Evolutionary conservation across 306 rosid species (phyloP).

Genomic region (Quercus robur): DNA sequence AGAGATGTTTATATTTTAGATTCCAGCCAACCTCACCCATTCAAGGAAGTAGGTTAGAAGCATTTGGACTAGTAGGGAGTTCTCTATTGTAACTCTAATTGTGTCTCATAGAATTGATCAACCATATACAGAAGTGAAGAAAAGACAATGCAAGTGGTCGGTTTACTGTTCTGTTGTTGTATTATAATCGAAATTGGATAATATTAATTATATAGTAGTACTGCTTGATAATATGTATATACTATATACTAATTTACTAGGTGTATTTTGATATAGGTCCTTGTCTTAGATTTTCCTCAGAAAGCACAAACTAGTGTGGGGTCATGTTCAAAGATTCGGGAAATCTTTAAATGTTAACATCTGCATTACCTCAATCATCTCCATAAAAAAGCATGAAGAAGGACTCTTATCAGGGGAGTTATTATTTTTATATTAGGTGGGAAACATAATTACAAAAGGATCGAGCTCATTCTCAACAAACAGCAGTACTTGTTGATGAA

Average conservation of each 20-base stretch:
- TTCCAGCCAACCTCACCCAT: conserved; percentile 4
- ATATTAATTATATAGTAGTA: background rate
- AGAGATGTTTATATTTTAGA: background rate
- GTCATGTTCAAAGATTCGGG: background rate
- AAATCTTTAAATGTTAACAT: background rate
- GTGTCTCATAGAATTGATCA: no score
- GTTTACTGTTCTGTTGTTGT: background rate
- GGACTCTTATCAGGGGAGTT: background rate
- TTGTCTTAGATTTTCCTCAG: background rate
- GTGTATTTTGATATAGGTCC: background rate
- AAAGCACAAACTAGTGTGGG: background rate
- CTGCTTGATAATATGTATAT: background rate
- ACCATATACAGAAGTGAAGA: background rate
- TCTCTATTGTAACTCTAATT: background rate
- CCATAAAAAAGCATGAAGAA: background rate
- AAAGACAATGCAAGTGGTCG: background rate
- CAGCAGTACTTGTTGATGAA: background rate
- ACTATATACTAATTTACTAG: background rate
- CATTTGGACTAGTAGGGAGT: background rate
- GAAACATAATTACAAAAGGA: background rate
- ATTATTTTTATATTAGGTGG: background rate
- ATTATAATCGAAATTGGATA: no score
- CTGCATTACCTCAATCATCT: background rate
- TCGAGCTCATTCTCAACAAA: background rate
- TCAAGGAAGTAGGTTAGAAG: background rate